phyloP scores from a whole-genome alignment of 73 alveolate genomes.

The Durusdinium trenchii region DNA sequence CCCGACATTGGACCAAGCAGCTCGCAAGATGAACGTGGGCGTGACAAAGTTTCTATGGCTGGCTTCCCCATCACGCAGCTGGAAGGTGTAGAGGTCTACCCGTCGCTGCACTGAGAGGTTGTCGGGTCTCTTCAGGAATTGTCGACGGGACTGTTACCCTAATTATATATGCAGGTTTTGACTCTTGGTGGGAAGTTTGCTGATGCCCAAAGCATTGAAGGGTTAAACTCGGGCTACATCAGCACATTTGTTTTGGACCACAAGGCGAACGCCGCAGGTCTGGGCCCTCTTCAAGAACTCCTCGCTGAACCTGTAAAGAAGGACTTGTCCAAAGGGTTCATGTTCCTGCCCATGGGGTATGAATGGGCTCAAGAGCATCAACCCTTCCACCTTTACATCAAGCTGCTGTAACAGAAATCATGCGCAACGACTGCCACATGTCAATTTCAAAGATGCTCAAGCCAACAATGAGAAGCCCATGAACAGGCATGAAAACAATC shows the following conservation, averaged over 20 bases:
- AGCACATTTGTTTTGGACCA: neutral
- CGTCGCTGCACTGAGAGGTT: neutral
- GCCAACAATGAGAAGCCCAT: neutral
- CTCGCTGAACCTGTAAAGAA: neutral
- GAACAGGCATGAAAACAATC: neutral
- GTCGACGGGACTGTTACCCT: neutral
- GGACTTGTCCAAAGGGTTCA: neutral
- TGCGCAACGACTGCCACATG: no score
- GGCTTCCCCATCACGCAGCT: neutral
- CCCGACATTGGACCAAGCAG: neutral
- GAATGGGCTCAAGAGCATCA: neutral
- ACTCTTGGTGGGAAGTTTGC: neutral
- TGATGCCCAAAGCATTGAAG: no score
- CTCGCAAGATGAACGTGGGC: neutral
- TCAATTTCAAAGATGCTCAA: neutral
- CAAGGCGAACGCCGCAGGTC: neutral
- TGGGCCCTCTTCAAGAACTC: neutral
- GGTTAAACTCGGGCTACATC: no score
- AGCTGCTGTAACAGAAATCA: neutral
- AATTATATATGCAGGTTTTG: neutral
- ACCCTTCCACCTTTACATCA: neutral
- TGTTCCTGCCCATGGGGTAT: neutral
- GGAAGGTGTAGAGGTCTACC: neutral
- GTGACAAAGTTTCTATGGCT: neutral
- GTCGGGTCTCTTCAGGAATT: neutral